Conservation (phyloP, 2,329 filamentous ascomycete species). For the Nothophoma quercina region DNA sequence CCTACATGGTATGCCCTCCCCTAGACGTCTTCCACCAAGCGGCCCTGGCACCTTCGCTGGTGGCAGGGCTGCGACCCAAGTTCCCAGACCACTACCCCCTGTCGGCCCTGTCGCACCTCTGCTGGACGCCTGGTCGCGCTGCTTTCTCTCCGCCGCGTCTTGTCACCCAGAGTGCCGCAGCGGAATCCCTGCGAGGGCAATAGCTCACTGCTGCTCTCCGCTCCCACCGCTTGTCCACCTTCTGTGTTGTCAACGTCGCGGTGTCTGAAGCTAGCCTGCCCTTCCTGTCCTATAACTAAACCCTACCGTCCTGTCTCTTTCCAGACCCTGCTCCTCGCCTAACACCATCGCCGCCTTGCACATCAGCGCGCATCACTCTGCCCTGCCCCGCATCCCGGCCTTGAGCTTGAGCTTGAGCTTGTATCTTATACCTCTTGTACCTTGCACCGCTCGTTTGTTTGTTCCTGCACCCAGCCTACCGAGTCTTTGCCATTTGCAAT, state of each 20-base stretch:
- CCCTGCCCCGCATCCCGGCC: slow-evolving; percentile 30
- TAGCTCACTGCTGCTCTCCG: slow-evolving; percentile 34
- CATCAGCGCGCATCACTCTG: slow-evolving; percentile 33
- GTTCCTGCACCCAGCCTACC: slow-evolving; percentile 22
- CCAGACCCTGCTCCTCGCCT: slow-evolving; percentile 48
- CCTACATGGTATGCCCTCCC: slow-evolving; percentile 54
- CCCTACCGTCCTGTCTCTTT: slow-evolving; percentile 42
- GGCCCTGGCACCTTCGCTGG: slow-evolving; percentile 23
- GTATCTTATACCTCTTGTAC: slow-evolving; percentile 25
- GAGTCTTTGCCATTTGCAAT: slow-evolving; percentile 7
- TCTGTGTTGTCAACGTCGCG: slow-evolving; percentile 43
- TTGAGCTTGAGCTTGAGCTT: slow-evolving; percentile 14
- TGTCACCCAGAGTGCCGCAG: slow-evolving; percentile 39
- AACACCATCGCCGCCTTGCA: slow-evolving; percentile 31
- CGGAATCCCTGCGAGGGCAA: slow-evolving; percentile 42
- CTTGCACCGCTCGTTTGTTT: slow-evolving; percentile 28
- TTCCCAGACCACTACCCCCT: slow-evolving; percentile 28
- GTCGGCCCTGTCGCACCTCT: slow-evolving; percentile 38
- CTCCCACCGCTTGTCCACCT: slow-evolving; percentile 40
- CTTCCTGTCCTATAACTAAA: slow-evolving; percentile 46
- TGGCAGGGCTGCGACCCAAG: slow-evolving; percentile 31
- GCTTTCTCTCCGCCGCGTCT: slow-evolving; percentile 37
- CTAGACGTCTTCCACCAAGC: slow-evolving; percentile 43
- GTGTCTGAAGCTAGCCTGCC: slow-evolving; percentile 38
- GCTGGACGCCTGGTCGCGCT: slow-evolving; percentile 32